A percentile compares a stretch with the other conserved stretches of the same genome.
phyloP scores from a whole-genome alignment of 441 rosid species.

The Viola pubescens region DNA sequence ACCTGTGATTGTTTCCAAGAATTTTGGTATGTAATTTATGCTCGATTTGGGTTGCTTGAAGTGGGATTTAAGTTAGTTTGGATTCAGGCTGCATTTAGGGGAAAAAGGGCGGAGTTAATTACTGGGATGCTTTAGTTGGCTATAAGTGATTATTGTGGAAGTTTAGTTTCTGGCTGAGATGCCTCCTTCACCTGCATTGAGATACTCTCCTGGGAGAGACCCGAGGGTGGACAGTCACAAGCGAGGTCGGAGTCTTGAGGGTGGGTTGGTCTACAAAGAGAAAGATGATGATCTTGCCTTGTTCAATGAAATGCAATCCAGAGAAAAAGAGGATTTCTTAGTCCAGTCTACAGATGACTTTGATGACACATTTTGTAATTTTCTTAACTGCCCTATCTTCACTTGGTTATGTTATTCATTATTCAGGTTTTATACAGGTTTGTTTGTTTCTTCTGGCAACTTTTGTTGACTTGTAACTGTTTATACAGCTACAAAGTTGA shows the following conservation, averaged over 20 bases:
- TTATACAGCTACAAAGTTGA: conserved; percentile 67
- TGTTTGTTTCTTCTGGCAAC: conserved; percentile 9
- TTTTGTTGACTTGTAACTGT: conserved; percentile 20
- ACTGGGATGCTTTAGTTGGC: conserved; percentile 12
- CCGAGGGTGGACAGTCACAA: conserved; percentile 54
- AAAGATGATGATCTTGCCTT: conserved; percentile 88
- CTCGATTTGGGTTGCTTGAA: conserved; percentile 4
- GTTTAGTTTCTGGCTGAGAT: conserved; percentile 34
- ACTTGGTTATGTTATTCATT: conserved; percentile 8
- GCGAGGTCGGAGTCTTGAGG: conserved; percentile 77
- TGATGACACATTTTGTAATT: conserved; percentile 83
- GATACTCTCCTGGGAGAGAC: conserved; percentile 75
- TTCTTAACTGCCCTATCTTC: conserved; percentile 19
- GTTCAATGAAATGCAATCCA: conserved; percentile 84
- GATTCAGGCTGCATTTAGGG: conserved; percentile 5
- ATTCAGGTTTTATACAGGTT: background rate
- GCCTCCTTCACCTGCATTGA: conserved; percentile 91
- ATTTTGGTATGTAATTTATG: background rate
- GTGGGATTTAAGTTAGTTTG: conserved; percentile 7
- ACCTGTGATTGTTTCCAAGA: background rate
- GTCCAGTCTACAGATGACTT: conserved; percentile 71
- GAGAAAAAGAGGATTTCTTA: conserved; percentile 76
- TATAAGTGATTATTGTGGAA: conserved; percentile 20
- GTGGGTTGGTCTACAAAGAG: conserved; percentile 50
- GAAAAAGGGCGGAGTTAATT: background rate